Percentiles rank a stretch among this genome's conserved stretches.
phyloP scores from a whole-genome alignment of 345 rosid species.

The Orychophragmus violaceus region DNA sequence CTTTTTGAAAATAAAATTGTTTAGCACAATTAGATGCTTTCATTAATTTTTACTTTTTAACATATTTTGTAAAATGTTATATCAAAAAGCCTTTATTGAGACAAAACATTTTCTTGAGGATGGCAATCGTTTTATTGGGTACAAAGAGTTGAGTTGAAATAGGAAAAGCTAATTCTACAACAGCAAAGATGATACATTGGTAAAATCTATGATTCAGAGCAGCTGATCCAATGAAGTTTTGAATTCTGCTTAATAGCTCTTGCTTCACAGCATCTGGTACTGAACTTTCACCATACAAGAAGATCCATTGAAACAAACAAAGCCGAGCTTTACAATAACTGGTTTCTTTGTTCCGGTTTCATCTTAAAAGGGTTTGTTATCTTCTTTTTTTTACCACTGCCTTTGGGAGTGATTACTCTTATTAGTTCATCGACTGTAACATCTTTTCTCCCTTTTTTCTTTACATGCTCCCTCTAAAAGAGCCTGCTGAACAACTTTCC shows the following conservation, averaged over 20 bases:
- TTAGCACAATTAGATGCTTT: no score
- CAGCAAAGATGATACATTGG: constrained; percentile 8
- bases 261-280: constrained; percentile 67
- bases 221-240: constrained; percentile 44
- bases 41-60: neutral
- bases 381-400: constrained; percentile 72
- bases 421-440: constrained; percentile 80
- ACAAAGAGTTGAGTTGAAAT: neutral
- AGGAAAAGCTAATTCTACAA: neutral
- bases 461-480: constrained; percentile 63
- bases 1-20: neutral
- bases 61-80: neutral
- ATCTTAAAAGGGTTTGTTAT: no score
- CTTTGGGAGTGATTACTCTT: constrained; percentile 68
- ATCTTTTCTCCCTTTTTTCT: constrained; percentile 71
- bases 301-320: neutral
- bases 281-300: constrained; percentile 42
- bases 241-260: constrained; percentile 59
- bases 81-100: neutral
- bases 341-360: neutral
- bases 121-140: neutral
- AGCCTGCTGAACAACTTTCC: constrained; percentile 56
- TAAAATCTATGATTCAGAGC: neutral
- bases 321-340: neutral
- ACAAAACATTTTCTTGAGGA: neutral